phyloP scores from a whole-genome alignment of 2,329 filamentous ascomycete species.

The Stachybotrys chartarum region DNA sequence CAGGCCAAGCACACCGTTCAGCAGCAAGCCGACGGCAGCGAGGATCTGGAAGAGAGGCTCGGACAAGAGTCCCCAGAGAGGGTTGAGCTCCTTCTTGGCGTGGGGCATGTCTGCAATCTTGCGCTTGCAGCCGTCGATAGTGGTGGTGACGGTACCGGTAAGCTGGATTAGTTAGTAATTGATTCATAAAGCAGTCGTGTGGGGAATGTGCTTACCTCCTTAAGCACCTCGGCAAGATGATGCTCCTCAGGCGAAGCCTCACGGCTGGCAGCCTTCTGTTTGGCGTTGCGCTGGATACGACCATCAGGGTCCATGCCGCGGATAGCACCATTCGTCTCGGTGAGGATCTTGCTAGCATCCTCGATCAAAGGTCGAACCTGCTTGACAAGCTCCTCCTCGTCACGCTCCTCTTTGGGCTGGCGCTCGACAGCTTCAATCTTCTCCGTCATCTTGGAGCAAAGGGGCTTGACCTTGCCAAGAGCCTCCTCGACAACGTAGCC shows the following conservation, averaged over 20 bases:
- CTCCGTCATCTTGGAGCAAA: conserved; percentile 82
- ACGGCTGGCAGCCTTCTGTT: conserved; percentile 72
- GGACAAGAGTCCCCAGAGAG: conserved; percentile 73
- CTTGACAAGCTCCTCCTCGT: conserved; percentile 83
- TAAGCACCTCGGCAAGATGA: conserved; percentile 74
- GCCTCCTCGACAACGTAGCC: conserved; percentile 65
- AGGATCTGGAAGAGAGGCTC: conserved; percentile 92
- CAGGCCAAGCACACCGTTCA: conserved; percentile 76
- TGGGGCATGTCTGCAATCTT: conserved; percentile 88
- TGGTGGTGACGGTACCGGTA: conserved; percentile 71
- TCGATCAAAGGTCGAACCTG: conserved; percentile 85
- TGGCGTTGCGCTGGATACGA: conserved; percentile 75
- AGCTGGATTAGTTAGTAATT: conserved; percentile 35
- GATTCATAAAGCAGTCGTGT: background rate
- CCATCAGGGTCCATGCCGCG: conserved; percentile 86
- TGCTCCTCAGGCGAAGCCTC: conserved; percentile 64
- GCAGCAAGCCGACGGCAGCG: conserved; percentile 75
- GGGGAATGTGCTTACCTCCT: conserved; percentile 61
- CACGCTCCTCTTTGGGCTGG: conserved; percentile 77
- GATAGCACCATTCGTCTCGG: conserved; percentile 80
- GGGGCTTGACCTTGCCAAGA: conserved; percentile 74
- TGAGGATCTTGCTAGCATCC: conserved; percentile 72
- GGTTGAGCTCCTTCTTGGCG: conserved; percentile 91
- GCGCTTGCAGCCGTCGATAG: conserved; percentile 82
- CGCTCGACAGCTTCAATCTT: conserved; percentile 74